Evolutionary conservation across 345 rosid genomes (phyloP), one percentile per base, ranked within the genome.

Genomic region (Gossypium thurberi): DNA sequence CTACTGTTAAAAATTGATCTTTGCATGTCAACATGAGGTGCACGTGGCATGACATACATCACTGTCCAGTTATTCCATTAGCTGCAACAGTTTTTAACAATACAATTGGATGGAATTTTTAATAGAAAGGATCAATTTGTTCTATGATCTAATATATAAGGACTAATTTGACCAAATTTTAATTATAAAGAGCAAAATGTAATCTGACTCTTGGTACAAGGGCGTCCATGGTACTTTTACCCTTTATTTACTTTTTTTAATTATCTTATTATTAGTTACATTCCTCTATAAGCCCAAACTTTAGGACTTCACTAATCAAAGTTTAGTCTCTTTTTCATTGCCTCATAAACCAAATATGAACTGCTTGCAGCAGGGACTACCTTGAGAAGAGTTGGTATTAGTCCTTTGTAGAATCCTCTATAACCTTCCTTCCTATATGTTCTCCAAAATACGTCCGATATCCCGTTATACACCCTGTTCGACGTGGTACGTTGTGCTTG

Each of bases 361-460:
- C 86, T 86, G 75, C 87, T 82, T 33, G 89, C 87, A 43, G 87
- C 76, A 48, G 87, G 89, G 28, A 82, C 79, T 18, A 84, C 87
- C 71, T 92, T 92, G 75, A 95, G 92, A 77, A 95, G 87, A 75
- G 91, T 95, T 2, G 99, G 99, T 25, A 92, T 81, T 44, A 95
- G 82, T 73, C 98, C 99, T 83, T 89, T 92, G 85, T 91, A 95
- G 69, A 95, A 95, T 21, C 98, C 99, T 82, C 90, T 79, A 26
- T 73, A 57, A 65, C 98, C 96, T 86, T 95, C 99, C 0, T 84
- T 85, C 79, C 61, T 75, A 25, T 89, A 75, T 9, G 99, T 92
- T 81, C 88, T 89, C 83, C 86, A 50, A 76, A 95, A 92, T 65
- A 92, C 97, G 74, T 90, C 94, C 44, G 87, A 80, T 98, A 95